These are phyloP conservation scores for Leccinum broughii DNA, from an alignment of 768 basidiomycete species.

Conservation along the genomic window DNA sequence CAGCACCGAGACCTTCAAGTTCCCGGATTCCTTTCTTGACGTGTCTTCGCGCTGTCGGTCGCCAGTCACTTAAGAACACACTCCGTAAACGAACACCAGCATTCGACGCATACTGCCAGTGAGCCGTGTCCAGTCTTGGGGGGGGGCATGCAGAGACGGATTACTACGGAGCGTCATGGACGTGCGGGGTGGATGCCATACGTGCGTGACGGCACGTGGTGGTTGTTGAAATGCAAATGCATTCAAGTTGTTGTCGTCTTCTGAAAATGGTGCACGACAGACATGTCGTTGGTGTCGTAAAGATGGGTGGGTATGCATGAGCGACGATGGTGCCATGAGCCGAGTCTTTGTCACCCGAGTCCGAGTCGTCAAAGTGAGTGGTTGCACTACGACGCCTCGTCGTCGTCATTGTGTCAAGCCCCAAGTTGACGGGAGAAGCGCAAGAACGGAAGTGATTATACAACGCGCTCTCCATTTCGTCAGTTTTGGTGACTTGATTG, in stretches of 20 bases:
- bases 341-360: too few relatives aligned
- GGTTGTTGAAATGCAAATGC: too few relatives aligned
- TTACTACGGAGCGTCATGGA: constrained; percentile 74
- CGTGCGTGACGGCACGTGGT: too few relatives aligned
- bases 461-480: constrained; percentile 47
- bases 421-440: constrained; percentile 69
- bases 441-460: constrained; percentile 84
- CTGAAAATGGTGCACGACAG: too few relatives aligned
- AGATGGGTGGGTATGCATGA: too few relatives aligned
- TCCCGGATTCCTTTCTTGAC: constrained; percentile 58
- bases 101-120: constrained; percentile 80
- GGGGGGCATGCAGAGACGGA: constrained; percentile 80
- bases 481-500: constrained; percentile 42
- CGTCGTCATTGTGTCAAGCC: constrained; percentile 54
- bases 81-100: constrained; percentile 80
- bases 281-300: too few relatives aligned
- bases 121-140: constrained; percentile 73
- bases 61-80: constrained; percentile 87
- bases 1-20: constrained; percentile 53
- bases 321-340: too few relatives aligned
- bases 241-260: too few relatives aligned
- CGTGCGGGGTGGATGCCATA: too few relatives aligned
- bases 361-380: too few relatives aligned
- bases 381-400: too few relatives aligned
- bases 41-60: constrained; percentile 73